Base-by-base conservation (phyloP, 2,329 filamentous ascomycete species). In the Drechmeria coniospora region DNA sequence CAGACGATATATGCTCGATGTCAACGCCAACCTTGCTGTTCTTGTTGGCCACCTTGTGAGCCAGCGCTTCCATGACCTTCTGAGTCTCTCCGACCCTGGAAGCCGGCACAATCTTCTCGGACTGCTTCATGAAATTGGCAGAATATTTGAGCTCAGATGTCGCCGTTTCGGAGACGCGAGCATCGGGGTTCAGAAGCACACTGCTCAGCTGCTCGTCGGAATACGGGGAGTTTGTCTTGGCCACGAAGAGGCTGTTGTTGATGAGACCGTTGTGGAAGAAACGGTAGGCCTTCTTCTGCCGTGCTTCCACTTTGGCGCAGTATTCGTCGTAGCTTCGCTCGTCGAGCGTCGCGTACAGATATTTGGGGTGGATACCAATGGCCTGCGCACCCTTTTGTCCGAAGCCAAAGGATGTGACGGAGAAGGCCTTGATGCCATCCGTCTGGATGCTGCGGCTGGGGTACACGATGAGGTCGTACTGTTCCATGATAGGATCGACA, bases 241-340 rank as follows among this genome's bases (percentile, higher is more conserved):
- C 86, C 36, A 92, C 84, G 58, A 98, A 98, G 55, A 98, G 70
- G 39, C 75, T 82, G 67, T 98, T 95, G 68, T 92, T 94, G 68
- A 95, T 86, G 53, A 98, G 68, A 37, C 87, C 86, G 45, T 93
- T 92, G 63, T 98, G 92, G 75, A 92, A 93, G 73, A 82, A 95
- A 38, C 90, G 74, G 68, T 98, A 98, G 0, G 90, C 83, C 65
- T 87, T 94, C 82, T 94, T 95, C 58, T 98, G 92, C 38, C 90
- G 74, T 21, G 83, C 76, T 47, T 83, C 78, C 12, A 95, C 83
- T 69, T 92, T 95, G 47, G 63, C 60, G 51, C 77, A 79, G 68
- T 98, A 98, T 32, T 72, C 63, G 33, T 72, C 59, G 57, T 83
- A 98, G 28, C 81, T 79, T 26, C 75, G 63, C 57, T 87, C 71